Percentiles rank a stretch among this genome's conserved stretches.
Conservation (phyloP, 768 basidiomycete species). For the Auricularia cornea region DNA sequence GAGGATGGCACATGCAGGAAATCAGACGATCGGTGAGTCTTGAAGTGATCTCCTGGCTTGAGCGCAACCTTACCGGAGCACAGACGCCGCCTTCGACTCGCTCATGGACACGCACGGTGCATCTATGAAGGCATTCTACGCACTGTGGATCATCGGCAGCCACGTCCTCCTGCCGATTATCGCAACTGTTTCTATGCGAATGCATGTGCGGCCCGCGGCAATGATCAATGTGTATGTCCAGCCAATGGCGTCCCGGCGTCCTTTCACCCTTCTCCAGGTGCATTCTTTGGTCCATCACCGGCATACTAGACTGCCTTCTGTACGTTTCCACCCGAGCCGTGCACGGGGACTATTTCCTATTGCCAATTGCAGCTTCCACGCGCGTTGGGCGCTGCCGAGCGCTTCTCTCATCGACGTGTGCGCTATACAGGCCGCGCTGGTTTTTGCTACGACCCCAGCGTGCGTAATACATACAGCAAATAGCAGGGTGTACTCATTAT, state of each 20-base stretch:
- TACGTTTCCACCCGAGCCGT: background rate
- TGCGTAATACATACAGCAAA: background rate
- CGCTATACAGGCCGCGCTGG: background rate
- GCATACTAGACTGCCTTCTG: no score
- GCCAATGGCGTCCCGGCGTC: background rate
- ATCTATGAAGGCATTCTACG: background rate
- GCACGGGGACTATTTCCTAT: background rate
- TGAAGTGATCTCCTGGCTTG: no score
- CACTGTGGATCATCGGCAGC: background rate
- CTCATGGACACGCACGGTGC: no score
- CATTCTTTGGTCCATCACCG: no score
- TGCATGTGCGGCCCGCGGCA: background rate
- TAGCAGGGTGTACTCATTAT: background rate
- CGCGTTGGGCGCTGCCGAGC: background rate
- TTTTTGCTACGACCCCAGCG: background rate
- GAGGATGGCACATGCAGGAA: no score
- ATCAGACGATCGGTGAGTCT: no score
- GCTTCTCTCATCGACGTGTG: background rate
- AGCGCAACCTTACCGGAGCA: no score
- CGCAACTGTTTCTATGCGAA: background rate
- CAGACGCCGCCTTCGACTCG: no score
- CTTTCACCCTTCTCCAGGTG: no score
- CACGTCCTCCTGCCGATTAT: background rate
- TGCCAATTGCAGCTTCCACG: background rate
- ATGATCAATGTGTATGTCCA: background rate